These are phyloP conservation scores for Adansonia digitata DNA, from an alignment of 345 rosid genomes.

Conservation along the genomic window DNA sequence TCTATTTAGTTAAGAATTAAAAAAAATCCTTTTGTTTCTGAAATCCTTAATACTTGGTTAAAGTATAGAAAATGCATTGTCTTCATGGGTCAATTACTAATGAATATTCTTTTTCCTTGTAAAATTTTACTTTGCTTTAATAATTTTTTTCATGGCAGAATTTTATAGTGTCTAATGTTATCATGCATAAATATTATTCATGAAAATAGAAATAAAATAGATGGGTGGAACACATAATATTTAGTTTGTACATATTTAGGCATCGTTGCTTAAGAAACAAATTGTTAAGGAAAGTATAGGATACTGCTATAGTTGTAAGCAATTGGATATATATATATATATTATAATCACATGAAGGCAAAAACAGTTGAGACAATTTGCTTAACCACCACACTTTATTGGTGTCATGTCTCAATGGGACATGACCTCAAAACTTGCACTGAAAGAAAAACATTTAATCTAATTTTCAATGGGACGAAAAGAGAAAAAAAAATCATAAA, in stretches of 20 bases:
- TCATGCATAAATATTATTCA: too few relatives aligned
- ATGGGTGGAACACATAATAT: too few relatives aligned
- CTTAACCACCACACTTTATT: background rate
- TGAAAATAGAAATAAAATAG: too few relatives aligned
- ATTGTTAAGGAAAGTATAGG: background rate
- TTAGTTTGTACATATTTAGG: background rate
- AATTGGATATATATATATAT: background rate
- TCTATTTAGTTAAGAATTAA: background rate
- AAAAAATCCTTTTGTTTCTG: background rate
- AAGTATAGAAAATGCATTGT: background rate
- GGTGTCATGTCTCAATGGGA: background rate
- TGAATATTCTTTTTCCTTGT: background rate
- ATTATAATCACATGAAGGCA: background rate
- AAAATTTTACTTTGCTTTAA: too few relatives aligned
- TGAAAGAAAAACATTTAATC: background rate
- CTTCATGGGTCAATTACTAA: background rate
- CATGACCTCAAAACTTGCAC: background rate
- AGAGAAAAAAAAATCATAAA: background rate
- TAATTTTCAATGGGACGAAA: background rate
- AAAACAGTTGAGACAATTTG: background rate
- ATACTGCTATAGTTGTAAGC: background rate
- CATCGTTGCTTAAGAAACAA: background rate
- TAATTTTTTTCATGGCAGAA: too few relatives aligned
- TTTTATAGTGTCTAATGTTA: too few relatives aligned
- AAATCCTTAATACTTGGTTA: background rate